Evolutionary conservation across 805 yeast genomes (phyloP).

Genomic region (Isabelozyma gotoi): DNA sequence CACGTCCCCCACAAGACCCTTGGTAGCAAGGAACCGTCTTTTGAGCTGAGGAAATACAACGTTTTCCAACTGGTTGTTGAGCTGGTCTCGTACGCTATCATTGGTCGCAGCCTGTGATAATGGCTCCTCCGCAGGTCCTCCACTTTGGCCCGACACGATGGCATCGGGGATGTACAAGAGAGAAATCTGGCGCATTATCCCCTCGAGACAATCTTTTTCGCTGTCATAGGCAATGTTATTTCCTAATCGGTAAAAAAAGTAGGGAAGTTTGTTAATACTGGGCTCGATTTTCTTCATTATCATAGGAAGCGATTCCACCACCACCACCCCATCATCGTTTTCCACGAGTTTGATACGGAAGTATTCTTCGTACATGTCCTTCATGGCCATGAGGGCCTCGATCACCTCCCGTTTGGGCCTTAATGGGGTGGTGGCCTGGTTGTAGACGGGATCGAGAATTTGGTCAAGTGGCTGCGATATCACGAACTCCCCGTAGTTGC

Average conservation of each 20-base stretch:
- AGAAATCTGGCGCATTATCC: slow-evolving; percentile 67
- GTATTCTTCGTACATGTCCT: slow-evolving; percentile 80
- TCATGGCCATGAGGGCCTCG: slow-evolving; percentile 43
- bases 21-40: slow-evolving; percentile 63
- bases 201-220: slow-evolving; percentile 69
- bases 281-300: slow-evolving; percentile 67
- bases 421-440: slow-evolving; percentile 12
- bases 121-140: slow-evolving; percentile 7
- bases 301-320: slow-evolving; percentile 61
- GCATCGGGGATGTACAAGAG: slow-evolving; percentile 68
- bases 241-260: slow-evolving; percentile 64
- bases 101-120: slow-evolving; percentile 18
- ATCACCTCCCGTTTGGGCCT: slow-evolving; percentile 14
- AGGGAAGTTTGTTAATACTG: slow-evolving; percentile 58
- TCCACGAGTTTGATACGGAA: slow-evolving; percentile 54
- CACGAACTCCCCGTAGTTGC: slow-evolving; percentile 65
- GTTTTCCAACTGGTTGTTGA: slow-evolving; percentile 49
- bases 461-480: slow-evolving; percentile 26
- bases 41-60: slow-evolving; percentile 66
- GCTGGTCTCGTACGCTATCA: slow-evolving; percentile 18
- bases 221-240: slow-evolving; percentile 59
- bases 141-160: slow-evolving; percentile 19
- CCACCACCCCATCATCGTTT: slow-evolving; percentile 26
- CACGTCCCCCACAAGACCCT: slow-evolving; percentile 49
- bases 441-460: slow-evolving; percentile 38